Evolutionary conservation across 306 rosid species (phyloP).

Genomic region (Cicer yamashitae): DNA sequence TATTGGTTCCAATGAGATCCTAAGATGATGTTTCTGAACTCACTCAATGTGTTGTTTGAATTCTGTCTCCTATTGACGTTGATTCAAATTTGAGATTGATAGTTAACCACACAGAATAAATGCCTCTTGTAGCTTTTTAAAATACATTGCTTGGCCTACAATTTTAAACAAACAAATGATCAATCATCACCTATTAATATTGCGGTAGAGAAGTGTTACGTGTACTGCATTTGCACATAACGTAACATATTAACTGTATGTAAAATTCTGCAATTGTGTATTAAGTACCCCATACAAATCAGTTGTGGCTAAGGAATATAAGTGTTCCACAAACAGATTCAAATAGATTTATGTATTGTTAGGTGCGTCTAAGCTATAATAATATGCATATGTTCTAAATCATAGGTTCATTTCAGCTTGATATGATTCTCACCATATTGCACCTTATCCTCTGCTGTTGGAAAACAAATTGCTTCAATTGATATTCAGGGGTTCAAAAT

Average conservation of each 20-base stretch:
- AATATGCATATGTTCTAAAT: background rate
- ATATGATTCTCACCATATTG: background rate
- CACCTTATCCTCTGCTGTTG: background rate
- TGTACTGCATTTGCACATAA: background rate
- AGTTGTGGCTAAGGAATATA: background rate
- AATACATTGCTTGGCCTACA: background rate
- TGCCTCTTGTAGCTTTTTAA: background rate
- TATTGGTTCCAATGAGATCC: background rate
- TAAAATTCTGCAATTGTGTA: background rate
- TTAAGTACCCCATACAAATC: background rate
- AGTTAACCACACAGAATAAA: no score
- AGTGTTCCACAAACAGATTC: background rate
- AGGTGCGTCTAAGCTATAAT: background rate
- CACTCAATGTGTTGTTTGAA: no score
- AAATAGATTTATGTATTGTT: background rate
- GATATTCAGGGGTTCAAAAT: background rate
- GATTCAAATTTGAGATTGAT: no score
- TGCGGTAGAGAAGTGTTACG: no score
- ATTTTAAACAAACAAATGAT: background rate
- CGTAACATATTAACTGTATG: background rate
- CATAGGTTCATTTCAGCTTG: background rate
- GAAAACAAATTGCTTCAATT: background rate
- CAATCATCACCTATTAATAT: background rate
- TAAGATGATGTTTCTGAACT: background rate
- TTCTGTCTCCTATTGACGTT: no score